phyloP scores from a whole-genome alignment of 208 protist genomes.

The Herpetomonas muscarum region DNA sequence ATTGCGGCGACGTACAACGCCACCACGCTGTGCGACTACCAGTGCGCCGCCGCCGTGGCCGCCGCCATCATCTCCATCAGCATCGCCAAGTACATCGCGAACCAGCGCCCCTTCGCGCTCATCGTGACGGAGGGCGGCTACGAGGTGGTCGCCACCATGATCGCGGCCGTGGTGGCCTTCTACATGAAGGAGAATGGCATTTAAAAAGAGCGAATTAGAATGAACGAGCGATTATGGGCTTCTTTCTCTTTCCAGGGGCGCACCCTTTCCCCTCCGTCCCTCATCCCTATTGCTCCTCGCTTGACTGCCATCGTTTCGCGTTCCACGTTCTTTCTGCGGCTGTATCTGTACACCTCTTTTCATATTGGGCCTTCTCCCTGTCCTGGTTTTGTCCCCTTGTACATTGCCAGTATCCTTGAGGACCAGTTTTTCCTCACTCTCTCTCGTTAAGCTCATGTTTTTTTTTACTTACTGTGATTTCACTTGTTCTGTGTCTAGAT shows the following conservation, averaged over 20 bases:
- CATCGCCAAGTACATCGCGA: conserved; percentile 55
- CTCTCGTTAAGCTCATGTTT: neutral
- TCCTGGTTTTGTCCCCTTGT: neutral
- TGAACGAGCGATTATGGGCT: too few species aligned
- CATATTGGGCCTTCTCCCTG: too few species aligned
- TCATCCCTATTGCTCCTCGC: too few species aligned
- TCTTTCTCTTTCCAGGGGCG: too few species aligned
- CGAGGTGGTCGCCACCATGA: conserved; percentile 59
- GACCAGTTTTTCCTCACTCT: neutral
- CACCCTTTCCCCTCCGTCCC: too few species aligned
- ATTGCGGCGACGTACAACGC: conserved; percentile 38
- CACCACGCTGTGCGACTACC: conserved; percentile 57
- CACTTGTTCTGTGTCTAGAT: conserved; percentile 1
- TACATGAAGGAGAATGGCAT: conserved; percentile 56
- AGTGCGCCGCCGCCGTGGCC: conserved; percentile 46
- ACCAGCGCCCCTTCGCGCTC: conserved; percentile 76
- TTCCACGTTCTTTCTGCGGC: too few species aligned
- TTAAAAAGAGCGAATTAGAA: conserved; percentile 14
- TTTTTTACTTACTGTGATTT: too few species aligned
- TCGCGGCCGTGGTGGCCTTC: conserved; percentile 54
- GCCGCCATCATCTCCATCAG: conserved; percentile 47
- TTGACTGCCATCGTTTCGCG: too few species aligned
- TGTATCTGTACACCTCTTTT: too few species aligned
- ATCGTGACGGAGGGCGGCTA: conserved; percentile 70
- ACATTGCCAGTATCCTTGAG: neutral